Base-by-base conservation (phyloP, 768 basidiomycete genomes). In the Podaxis mareebaensis region DNA sequence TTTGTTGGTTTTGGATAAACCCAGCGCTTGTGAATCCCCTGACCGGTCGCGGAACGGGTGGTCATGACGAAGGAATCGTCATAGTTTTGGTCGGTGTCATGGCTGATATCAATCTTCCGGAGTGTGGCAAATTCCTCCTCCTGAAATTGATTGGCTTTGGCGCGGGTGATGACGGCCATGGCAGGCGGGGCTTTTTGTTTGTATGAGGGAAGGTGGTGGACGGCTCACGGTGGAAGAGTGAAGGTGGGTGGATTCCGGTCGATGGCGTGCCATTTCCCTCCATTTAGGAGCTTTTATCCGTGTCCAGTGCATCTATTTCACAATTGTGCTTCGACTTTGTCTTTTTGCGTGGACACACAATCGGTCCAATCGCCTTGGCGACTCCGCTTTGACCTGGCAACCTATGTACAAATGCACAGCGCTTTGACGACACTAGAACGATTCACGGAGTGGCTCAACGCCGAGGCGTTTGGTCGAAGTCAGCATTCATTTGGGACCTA, bases 111-210 rank as follows among this genome's bases (percentile, higher is more conserved):
- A 30, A 57, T 57, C 4, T 57, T 57, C 24, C 56, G 56, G 11
- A 57, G 40, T 40, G 15, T 40, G 7, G n/a, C 22, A 24, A 57
- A 57, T 42, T 57, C 56, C 11, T 57, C 56, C 24, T 57, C 56
- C 26, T 11, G 56, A 24, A 57, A 10, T 17, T 44, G 56, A 17
- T 42, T 57, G n/a, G 56, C 56, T 42, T 42, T 24, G 13, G 22
- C 42, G 3, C 56, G 56, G 13, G 56, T 57, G 24, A n/a, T 44
- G 40, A 57, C 20, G 15, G 56, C 8, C 57, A 58, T 58, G 44
- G n/a, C n/a, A 17, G 44, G 20, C 20, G n/a, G 3, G 5, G 30
- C 1, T 33, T 10, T 15, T 46, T 6, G 44, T 46, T 6, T 7
- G n/a, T 20, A n/a, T 20, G 7, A 20, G 6, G 6, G 15, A 46